These are phyloP conservation scores for Monosporozyma aquatica DNA, from an alignment of 805 yeast species.

Conservation along the genomic window DNA sequence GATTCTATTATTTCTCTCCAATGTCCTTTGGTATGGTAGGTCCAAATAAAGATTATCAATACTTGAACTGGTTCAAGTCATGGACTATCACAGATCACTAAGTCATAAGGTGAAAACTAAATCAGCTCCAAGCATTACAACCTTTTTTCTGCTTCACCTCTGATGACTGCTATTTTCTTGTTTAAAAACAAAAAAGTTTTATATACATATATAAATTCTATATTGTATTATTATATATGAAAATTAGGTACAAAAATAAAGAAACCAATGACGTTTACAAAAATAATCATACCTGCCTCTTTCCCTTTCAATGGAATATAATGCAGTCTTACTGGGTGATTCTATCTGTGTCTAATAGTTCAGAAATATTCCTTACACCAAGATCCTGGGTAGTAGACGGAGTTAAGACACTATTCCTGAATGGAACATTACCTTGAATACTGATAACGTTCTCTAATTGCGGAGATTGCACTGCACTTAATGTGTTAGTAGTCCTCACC, in stretches of 20 bases:
- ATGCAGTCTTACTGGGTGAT: slow-evolving; percentile 22
- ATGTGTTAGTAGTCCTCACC: background rate
- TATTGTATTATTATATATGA: background rate
- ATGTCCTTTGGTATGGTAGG: slow-evolving; percentile 63
- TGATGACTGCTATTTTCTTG: background rate
- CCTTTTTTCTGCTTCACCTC: background rate
- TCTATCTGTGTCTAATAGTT: slow-evolving; percentile 25
- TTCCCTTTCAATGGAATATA: background rate
- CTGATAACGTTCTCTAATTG: slow-evolving; percentile 23
- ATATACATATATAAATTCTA: slow-evolving; percentile 1
- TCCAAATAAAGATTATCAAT: slow-evolving; percentile 31
- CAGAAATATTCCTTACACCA: slow-evolving; percentile 18
- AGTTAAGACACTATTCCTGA: slow-evolving; percentile 19
- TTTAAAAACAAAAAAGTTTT: background rate
- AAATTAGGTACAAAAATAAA: too few relatives aligned
- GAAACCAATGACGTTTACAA: too few relatives aligned
- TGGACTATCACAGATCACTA: slow-evolving; percentile 39
- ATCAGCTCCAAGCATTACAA: background rate
- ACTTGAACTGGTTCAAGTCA: slow-evolving; percentile 39
- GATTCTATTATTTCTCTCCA: slow-evolving; percentile 53
- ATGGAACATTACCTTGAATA: slow-evolving; percentile 27
- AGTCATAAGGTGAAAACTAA: background rate
- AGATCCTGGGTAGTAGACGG: slow-evolving; percentile 27
- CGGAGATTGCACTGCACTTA: slow-evolving; percentile 20
- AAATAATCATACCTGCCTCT: background rate